Base-by-base conservation (phyloP, 2,329 filamentous ascomycete genomes). In the Exophiala viscosa region DNA sequence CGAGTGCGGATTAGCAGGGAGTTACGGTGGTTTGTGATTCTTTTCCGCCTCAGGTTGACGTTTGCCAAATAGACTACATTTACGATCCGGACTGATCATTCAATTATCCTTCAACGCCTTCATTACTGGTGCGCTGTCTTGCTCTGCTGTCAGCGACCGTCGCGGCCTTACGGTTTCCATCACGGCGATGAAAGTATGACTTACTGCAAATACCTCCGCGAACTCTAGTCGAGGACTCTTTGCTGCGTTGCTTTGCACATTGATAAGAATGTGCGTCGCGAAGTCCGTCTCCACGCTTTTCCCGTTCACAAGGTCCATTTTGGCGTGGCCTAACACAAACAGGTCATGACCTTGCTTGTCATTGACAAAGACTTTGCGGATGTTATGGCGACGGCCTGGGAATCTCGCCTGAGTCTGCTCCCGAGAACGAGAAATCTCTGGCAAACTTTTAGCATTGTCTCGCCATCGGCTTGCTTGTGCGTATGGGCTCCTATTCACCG, bases 151-250 rank as follows among this genome's bases (percentile, higher is more conserved):
- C 23, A 28, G 8, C 8, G 23, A 7, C 8, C 8, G 23, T 28
- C 8, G 5, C 23, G 23, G 23, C 23, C 5, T 5, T 28, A 28
- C 8, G 8, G 5, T 28, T 28, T 5, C 23, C 2, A 15, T 13
- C 31, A 38, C 17, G 44, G 44, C 39, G n/a, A 18, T 18, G 13
- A 18, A 10, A 36, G 39, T 9, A 7, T n/a, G 9, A 46, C 48
- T 20, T 45, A 50, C 48, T 1, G 48, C 48, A 45, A 45, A 50
- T 3, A 50, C 48, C 28, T 50, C 39, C 48, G 45, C 38, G 10
- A 44, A 32, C 32, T 23, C 17, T 28, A 50, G 18, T 10, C 48
- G 39, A 11, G 48, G 48, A 14, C 20, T 38, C 14, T 18, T 33
- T n/a, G 11, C 17, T 18, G 28, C 15, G 11, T n/a, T 31, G 41